Evolutionary conservation across 1,284 basidiomycete species (phyloP), one percentile per base, ranked within the genome.

Genomic region (Microbotryomycetes sp.): DNA sequence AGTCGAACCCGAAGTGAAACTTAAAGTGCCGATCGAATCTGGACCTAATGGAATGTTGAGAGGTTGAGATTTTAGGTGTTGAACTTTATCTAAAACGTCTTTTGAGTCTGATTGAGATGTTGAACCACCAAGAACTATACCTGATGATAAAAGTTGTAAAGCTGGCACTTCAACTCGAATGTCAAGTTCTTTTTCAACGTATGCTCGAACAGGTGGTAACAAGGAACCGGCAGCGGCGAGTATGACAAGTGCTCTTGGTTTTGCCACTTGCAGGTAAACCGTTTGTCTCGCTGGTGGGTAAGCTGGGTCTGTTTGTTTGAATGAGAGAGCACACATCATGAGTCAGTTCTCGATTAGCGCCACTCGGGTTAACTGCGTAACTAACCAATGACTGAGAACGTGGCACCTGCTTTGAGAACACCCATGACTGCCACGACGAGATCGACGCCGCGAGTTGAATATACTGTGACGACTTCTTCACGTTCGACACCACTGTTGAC

Each of bases 381-480:
- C 83, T 71, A 58, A 91, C 89, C 93, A 65, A 98, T 97, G 66
- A 99, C 96, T 45, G 90, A 94, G 79, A 99, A 98, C 2, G 92
- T 93, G 6, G 90, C 94, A 28, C 96, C 96, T 2, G 90, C 92
- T 79, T 98, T 98, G 71, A 98, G 82, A 36, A 96, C 87, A 54
- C 90, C 96, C 85, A 99, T 88, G 5, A 98, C 92, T 22, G 94
- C 94, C 5, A 98, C 89, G 6, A 97, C 91, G 54, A 99, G 85
- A 75, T 99, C 94, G 48, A 97, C 93, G 68, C 90, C 92, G 51
- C 96, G 85, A 72, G 97, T 86, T 0, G 96, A 96, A 74, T 98
- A 99, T n/a, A 98, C 89, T 84, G 96, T 97, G 59, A 98, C 92
- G 23, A 98, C 92, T 71, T 99, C 96, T 70, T 94, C 94, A 29